Base-by-base conservation (phyloP, 129 eudicot species). In the Centrapalus pauciflorus region DNA sequence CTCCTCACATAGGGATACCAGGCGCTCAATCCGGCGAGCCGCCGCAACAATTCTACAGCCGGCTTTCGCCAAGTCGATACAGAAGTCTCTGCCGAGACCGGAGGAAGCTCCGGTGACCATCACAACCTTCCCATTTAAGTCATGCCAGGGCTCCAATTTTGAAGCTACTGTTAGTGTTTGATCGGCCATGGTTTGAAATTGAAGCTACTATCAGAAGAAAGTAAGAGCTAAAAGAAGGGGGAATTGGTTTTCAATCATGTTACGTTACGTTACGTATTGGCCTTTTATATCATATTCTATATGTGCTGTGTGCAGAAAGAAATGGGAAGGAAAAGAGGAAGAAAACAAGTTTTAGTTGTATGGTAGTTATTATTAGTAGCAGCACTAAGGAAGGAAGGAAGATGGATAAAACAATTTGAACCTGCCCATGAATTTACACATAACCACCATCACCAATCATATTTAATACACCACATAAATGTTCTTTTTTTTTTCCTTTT, bases 71-170 rank as follows among this genome's bases (percentile, higher is more conserved):
- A 90, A 70, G 69, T 90, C 91, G 4, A 81, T 61, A 34, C 90
- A 91, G 64, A 79, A 83, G 29, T 75, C 96, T 0, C 81, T 55
- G 38, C 95, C 97, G 1, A 86, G 68, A 0, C 97, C 97, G 0
- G 97, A 79, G 2, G 97, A 91, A 0, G 97, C 97, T 17, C 97
- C 97, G 34, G 97, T 91, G 3, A 91, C 94, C 90, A 87, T 58
- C 46, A 91, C 96, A 1, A 85, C 83, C 56, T 87, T 91, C 21
- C 76, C 84, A 4, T 29, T 57, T 6, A 90, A 58, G n/a, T 79
- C 75, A 14, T 62, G 43, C 95, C 95, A 86, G 16, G 86, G 84
- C 75, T 83, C 94, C 20, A 83, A 10, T 30, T 9, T 28, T 5
- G 71, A 1, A 12, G 38, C 4, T 5, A 27, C 2, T 2, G 5